A percentile compares a stretch with the other conserved stretches of the same genome.
These are phyloP conservation scores for Komagataella kurtzmanii DNA, from an alignment of 805 yeast genomes.

Conservation along the genomic window DNA sequence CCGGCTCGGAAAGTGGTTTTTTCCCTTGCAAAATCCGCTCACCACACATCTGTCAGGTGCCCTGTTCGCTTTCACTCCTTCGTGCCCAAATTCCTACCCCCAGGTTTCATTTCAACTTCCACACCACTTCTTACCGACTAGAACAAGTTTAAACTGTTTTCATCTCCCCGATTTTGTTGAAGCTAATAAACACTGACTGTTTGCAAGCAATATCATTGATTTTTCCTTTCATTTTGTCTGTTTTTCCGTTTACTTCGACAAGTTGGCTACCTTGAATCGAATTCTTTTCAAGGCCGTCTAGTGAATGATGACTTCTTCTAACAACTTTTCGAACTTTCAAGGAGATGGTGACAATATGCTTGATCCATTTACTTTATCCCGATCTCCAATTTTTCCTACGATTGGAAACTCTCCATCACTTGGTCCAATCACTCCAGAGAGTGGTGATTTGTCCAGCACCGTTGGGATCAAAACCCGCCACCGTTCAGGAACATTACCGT, in stretches of 20 bases:
- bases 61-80: background rate
- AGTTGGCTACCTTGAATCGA: background rate
- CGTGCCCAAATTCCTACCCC: background rate
- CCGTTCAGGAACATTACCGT: conserved; percentile 72
- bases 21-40: background rate
- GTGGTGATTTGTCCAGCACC: conserved; percentile 4
- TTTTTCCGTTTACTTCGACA: background rate
- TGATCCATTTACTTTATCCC: background rate
- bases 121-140: background rate
- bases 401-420: background rate
- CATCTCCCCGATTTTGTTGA: background rate
- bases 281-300: background rate
- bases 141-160: background rate
- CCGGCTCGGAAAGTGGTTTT: background rate
- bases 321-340: background rate
- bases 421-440: background rate
- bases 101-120: background rate
- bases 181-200: background rate
- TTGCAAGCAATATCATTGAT: background rate
- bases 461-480: conserved; percentile 40
- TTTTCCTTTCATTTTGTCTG: background rate
- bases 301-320: background rate
- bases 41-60: background rate
- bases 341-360: background rate
- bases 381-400: background rate